Conservation (phyloP, 2,329 filamentous ascomycete genomes). For the Shiraia sp. region DNA sequence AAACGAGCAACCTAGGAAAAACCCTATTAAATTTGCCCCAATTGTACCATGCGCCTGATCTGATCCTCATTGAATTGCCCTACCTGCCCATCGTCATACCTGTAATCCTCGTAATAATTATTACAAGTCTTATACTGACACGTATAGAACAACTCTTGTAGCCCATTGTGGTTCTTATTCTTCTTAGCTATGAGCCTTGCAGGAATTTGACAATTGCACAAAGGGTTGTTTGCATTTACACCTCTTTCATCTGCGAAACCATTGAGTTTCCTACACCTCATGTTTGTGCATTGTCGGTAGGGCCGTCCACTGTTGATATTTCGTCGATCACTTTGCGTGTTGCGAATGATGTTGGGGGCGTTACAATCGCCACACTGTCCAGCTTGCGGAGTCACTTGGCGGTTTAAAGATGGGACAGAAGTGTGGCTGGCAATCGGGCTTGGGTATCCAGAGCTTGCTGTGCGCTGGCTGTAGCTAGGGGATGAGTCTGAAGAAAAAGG, state of each 20-base stretch:
- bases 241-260: constrained; percentile 2
- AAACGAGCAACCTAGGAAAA: too few species aligned
- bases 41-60: not conserved
- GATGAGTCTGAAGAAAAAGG: too few species aligned
- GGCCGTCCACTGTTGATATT: not conserved
- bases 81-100: not conserved
- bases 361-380: not conserved
- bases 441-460: too few species aligned
- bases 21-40: too few species aligned
- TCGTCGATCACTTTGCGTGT: not conserved
- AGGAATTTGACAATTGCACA: not conserved
- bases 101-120: not conserved
- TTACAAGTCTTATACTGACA: constrained; percentile 1
- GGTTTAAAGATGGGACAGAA: too few species aligned
- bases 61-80: not conserved
- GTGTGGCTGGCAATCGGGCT: too few species aligned
- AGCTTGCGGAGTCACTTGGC: too few species aligned
- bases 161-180: not conserved
- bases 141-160: not conserved
- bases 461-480: too few species aligned
- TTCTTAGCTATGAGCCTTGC: not conserved
- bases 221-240: not conserved
- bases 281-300: not conserved
- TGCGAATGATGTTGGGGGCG: not conserved
- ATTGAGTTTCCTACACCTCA: not conserved